These are phyloP conservation scores for Macrophomina pseudophaseolina DNA, from an alignment of 2,329 filamentous ascomycete species.

Conservation along the genomic window DNA sequence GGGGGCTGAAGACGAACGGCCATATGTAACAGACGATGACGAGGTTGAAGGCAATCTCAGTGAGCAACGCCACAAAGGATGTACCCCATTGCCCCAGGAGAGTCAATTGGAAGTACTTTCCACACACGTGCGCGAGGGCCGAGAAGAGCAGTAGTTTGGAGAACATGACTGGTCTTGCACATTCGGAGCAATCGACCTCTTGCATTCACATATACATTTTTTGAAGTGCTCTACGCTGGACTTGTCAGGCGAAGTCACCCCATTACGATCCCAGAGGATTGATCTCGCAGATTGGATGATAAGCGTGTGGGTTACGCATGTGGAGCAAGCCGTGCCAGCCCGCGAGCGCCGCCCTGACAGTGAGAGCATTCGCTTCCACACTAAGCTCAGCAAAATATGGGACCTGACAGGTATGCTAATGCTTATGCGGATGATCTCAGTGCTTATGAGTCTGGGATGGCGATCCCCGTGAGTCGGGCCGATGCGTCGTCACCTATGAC, in stretches of 20 bases:
- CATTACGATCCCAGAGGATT: not conserved
- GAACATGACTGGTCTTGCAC: slow-evolving; percentile 1
- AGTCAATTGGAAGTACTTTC: not conserved
- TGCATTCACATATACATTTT: not conserved
- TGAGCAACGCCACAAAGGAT: not conserved
- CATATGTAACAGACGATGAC: not conserved
- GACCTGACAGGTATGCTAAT: not conserved
- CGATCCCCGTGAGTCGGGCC: not conserved
- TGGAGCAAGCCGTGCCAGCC: too few species aligned
- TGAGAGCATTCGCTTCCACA: not conserved
- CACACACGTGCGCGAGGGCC: not conserved
- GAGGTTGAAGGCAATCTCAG: not conserved
- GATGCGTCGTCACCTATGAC: not conserved
- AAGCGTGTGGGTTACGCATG: not conserved
- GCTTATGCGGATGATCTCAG: slow-evolving; percentile 4
- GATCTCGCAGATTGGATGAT: not conserved
- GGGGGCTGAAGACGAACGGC: slow-evolving; percentile 4
- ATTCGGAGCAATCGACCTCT: not conserved
- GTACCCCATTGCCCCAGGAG: slow-evolving; percentile 7
- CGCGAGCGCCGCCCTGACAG: not conserved
- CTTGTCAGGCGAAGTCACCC: not conserved
- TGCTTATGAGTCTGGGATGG: not conserved
- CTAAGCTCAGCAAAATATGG: not conserved
- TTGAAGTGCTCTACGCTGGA: not conserved
- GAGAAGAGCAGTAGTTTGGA: slow-evolving; percentile 7